phyloP scores from a whole-genome alignment of 2,329 filamentous ascomycete genomes.

The Microcera coccophila region DNA sequence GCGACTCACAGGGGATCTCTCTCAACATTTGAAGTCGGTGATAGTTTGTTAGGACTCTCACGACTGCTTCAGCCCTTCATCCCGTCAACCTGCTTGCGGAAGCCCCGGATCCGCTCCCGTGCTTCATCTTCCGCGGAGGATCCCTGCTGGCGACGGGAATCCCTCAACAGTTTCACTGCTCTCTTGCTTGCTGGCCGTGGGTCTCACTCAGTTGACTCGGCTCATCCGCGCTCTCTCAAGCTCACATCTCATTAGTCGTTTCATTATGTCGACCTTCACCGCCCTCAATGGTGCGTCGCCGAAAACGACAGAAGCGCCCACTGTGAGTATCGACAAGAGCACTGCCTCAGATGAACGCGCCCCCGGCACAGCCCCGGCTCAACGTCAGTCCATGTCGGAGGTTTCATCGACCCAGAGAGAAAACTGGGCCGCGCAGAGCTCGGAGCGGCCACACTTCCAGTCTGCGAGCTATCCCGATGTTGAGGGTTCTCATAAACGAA shows the following conservation, averaged over 20 bases:
- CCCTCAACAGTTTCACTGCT: neutral
- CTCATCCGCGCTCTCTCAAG: slow-evolving; percentile 1
- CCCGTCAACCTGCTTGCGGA: neutral
- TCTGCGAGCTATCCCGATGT: slow-evolving; percentile 39
- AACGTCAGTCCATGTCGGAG: slow-evolving; percentile 26
- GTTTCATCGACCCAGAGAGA: slow-evolving; percentile 30
- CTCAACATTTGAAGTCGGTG: no score
- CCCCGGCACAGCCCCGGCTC: slow-evolving; percentile 21
- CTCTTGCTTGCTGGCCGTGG: neutral
- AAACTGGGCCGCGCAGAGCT: slow-evolving; percentile 34
- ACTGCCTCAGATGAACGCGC: slow-evolving; percentile 33
- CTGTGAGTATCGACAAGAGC: slow-evolving; percentile 28
- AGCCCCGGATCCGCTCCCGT: neutral
- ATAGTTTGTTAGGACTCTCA: neutral
- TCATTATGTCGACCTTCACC: slow-evolving; percentile 47
- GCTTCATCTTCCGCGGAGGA: neutral
- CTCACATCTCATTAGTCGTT: slow-evolving; percentile 1
- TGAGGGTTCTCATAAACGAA: slow-evolving; percentile 60
- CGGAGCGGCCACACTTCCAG: slow-evolving; percentile 42
- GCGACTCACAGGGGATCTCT: no score
- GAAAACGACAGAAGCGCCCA: slow-evolving; percentile 37
- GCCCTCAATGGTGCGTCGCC: slow-evolving; percentile 51
- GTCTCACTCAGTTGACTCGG: slow-evolving; percentile 1
- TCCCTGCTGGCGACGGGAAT: neutral
- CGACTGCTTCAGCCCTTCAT: neutral